These are phyloP conservation scores for Sporothrix sp. DNA, from an alignment of 2,329 filamentous ascomycete genomes.

Conservation along the genomic window DNA sequence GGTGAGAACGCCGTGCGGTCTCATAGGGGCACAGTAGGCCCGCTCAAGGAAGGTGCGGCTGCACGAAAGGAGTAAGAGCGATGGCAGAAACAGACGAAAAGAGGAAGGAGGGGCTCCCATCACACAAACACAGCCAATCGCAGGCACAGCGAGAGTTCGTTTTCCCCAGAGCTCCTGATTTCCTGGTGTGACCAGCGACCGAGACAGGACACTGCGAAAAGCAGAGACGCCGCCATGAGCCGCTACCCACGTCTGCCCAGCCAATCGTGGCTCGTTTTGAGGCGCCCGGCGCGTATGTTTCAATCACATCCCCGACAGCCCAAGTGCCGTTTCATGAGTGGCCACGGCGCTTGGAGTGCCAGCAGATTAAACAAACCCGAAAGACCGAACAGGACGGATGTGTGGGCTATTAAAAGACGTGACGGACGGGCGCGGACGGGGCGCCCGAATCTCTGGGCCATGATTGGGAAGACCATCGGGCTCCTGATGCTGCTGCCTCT, in stretches of 20 bases:
- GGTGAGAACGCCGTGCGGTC: too few relatives aligned
- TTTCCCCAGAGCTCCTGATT: background rate
- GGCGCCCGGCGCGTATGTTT: slow-evolving; percentile 19
- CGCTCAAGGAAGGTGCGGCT: background rate
- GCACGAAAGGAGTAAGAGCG: background rate
- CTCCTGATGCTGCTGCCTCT: too few relatives aligned
- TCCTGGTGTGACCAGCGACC: background rate
- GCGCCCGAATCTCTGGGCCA: too few relatives aligned
- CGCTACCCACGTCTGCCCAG: too few relatives aligned
- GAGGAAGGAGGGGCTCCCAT: background rate
- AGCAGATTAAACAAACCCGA: background rate
- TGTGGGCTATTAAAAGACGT: too few relatives aligned
- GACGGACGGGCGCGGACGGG: too few relatives aligned
- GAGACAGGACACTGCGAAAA: background rate
- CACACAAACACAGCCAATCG: slow-evolving; percentile 4
- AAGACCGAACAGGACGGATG: background rate
- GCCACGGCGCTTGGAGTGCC: slow-evolving; percentile 7
- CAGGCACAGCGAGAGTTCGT: background rate
- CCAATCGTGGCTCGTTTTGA: slow-evolving; percentile 16
- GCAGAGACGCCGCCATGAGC: too few relatives aligned
- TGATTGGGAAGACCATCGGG: too few relatives aligned
- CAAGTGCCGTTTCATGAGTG: slow-evolving; percentile 15
- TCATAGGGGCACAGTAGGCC: too few relatives aligned
- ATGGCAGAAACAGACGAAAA: background rate
- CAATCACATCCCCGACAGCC: slow-evolving; percentile 13